Percentiles rank a stretch among this genome's conserved stretches.
Evolutionary conservation across 2,329 filamentous ascomycete genomes (phyloP).

Genomic region (Hawksworthiomyces lignivorus): DNA sequence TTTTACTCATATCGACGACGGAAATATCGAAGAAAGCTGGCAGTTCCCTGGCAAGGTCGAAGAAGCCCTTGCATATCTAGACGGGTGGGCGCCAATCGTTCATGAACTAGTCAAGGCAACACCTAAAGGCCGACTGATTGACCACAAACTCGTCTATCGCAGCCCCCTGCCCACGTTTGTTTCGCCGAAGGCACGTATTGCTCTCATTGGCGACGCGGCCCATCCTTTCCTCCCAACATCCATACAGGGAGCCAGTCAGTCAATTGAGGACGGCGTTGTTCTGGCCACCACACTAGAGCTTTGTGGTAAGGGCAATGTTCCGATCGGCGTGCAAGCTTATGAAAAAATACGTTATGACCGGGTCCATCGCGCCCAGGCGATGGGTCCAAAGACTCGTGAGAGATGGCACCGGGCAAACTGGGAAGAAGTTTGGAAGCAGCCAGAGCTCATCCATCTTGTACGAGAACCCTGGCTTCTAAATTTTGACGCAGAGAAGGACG

Average conservation of each 20-base stretch:
- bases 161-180: slow-evolving; percentile 24
- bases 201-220: slow-evolving; percentile 32
- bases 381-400: slow-evolving; percentile 37
- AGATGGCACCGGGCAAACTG: slow-evolving; percentile 47
- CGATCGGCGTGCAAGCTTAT: slow-evolving; percentile 34
- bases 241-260: slow-evolving; percentile 31
- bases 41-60: slow-evolving; percentile 34
- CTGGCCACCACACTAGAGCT: slow-evolving; percentile 27
- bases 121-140: slow-evolving; percentile 16
- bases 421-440: slow-evolving; percentile 35
- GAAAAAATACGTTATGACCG: slow-evolving; percentile 39
- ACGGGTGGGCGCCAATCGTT: slow-evolving; percentile 32
- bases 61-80: slow-evolving; percentile 34
- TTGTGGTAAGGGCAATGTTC: slow-evolving; percentile 25
- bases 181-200: slow-evolving; percentile 25
- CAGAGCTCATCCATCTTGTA: slow-evolving; percentile 34
- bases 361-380: slow-evolving; percentile 39
- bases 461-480: slow-evolving; percentile 41
- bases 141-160: slow-evolving; percentile 32
- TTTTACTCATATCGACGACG: slow-evolving; percentile 38
- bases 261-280: slow-evolving; percentile 32
- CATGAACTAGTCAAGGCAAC: slow-evolving; percentile 31
- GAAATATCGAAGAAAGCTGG: slow-evolving; percentile 40
- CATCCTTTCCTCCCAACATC: slow-evolving; percentile 32
- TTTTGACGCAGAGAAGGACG: slow-evolving; percentile 41